phyloP scores from a whole-genome alignment of 495 filamentous ascomycete species.

The Penicillium manginii region DNA sequence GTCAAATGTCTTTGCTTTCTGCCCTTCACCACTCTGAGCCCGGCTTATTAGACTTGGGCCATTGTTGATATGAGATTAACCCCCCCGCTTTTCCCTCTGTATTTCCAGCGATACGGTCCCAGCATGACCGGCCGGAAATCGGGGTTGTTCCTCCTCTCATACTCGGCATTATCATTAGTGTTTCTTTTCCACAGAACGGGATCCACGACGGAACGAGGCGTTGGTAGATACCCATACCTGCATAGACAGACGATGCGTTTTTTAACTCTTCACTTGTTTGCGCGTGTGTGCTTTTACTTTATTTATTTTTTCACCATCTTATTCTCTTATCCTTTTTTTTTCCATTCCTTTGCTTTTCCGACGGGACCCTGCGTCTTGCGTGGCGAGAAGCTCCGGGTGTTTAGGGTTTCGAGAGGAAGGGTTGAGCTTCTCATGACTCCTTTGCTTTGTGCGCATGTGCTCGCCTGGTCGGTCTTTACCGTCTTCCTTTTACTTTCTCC shows the following conservation, averaged over 20 bases:
- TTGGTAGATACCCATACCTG: constrained; percentile 56
- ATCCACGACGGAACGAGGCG: constrained; percentile 53
- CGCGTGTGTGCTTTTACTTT: constrained; percentile 23
- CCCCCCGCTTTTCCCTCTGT: constrained; percentile 26
- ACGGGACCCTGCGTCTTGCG: constrained; percentile 1
- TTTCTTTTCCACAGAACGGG: constrained; percentile 33
- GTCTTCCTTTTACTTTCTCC: constrained; percentile 21
- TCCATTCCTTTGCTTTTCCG: neutral
- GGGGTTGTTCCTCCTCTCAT: constrained; percentile 18
- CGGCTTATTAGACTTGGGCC: constrained; percentile 43
- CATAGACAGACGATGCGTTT: constrained; percentile 41
- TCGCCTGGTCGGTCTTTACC: constrained; percentile 29
- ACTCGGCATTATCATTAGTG: constrained; percentile 33
- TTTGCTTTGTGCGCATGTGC: neutral
- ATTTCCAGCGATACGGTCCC: constrained; percentile 17
- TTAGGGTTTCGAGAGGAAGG: constrained; percentile 4
- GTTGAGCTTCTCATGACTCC: constrained; percentile 15
- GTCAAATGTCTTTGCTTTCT: constrained; percentile 32
- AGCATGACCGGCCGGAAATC: constrained; percentile 30
- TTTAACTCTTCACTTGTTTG: constrained; percentile 29
- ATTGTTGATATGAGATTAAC: constrained; percentile 32
- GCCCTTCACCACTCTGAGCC: constrained; percentile 32
- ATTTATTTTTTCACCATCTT: constrained; percentile 29
- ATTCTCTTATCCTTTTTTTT: constrained; percentile 17
- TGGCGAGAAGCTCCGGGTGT: neutral